These are phyloP conservation scores for Tephrocybe sp. DNA, from an alignment of 768 basidiomycete species.

Conservation along the genomic window DNA sequence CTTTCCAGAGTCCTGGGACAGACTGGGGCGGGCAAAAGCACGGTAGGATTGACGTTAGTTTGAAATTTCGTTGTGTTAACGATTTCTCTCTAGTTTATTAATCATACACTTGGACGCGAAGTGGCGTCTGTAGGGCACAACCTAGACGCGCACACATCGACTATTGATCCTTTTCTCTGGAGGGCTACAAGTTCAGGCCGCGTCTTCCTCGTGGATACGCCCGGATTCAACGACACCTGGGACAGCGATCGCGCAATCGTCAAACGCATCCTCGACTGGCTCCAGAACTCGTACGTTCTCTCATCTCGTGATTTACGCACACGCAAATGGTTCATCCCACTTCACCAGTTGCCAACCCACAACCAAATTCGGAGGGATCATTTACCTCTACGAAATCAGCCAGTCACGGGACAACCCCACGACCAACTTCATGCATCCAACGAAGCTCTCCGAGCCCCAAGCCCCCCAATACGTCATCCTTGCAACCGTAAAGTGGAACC, in stretches of 20 bases:
- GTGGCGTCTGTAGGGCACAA: constrained; percentile 21
- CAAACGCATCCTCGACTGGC: constrained; percentile 24
- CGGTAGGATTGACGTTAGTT: constrained; percentile 4
- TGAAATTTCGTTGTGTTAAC: background rate
- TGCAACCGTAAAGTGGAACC: constrained; percentile 12
- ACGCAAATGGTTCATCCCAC: too few relatives aligned
- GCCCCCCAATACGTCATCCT: constrained; percentile 11
- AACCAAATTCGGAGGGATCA: constrained; percentile 14
- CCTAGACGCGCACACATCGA: constrained; percentile 23
- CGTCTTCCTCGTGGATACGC: constrained; percentile 30
- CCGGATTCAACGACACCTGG: constrained; percentile 28
- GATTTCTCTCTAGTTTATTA: constrained; percentile 22
- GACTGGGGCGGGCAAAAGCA: constrained; percentile 18
- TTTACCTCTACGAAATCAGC: constrained; percentile 14
- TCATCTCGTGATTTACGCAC: too few relatives aligned
- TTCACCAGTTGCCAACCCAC: constrained; percentile 10
- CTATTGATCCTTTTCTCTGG: constrained; percentile 14
- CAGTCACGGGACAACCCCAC: constrained; percentile 11
- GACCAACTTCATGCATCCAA: constrained; percentile 12
- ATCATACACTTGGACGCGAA: constrained; percentile 17
- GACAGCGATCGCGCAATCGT: constrained; percentile 23
- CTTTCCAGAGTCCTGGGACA: constrained; percentile 13
- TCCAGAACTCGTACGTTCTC: constrained; percentile 21
- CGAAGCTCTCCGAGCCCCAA: constrained; percentile 12
- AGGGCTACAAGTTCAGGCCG: background rate